phyloP scores from a whole-genome alignment of 495 filamentous ascomycete genomes.

The Cercophora samala region DNA sequence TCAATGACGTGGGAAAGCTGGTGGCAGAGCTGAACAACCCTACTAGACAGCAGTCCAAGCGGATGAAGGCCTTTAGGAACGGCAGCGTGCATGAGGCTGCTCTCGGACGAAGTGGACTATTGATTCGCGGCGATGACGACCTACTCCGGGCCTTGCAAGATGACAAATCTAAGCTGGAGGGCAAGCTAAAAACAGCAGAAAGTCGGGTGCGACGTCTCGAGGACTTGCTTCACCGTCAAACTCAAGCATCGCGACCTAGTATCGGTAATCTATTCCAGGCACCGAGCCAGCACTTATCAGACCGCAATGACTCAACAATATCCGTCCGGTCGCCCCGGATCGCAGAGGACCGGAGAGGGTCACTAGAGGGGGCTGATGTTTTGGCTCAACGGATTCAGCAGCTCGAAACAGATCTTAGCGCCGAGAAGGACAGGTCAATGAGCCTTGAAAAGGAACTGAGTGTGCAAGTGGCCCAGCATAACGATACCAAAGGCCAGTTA shows the following conservation, averaged over 20 bases:
- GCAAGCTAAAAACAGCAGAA: slow-evolving; percentile 79
- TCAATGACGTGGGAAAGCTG: slow-evolving; percentile 55
- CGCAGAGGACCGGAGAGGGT: slow-evolving; percentile 38
- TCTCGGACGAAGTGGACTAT: slow-evolving; percentile 72
- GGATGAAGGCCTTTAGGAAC: slow-evolving; percentile 90
- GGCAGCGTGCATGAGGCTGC: slow-evolving; percentile 87
- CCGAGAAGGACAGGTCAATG: slow-evolving; percentile 51
- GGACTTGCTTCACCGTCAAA: slow-evolving; percentile 86
- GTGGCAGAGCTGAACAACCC: slow-evolving; percentile 65
- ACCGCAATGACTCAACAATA: slow-evolving; percentile 41
- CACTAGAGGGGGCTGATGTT: slow-evolving; percentile 38
- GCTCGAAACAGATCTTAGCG: slow-evolving; percentile 73
- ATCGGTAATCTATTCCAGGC: slow-evolving; percentile 62
- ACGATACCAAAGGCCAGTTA: slow-evolving; percentile 64
- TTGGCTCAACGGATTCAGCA: slow-evolving; percentile 60
- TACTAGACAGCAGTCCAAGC: slow-evolving; percentile 68
- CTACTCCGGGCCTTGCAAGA: slow-evolving; percentile 63
- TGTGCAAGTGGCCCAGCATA: slow-evolving; percentile 54
- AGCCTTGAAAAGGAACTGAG: slow-evolving; percentile 61
- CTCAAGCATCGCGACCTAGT: slow-evolving; percentile 64
- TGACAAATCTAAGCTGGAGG: slow-evolving; percentile 76
- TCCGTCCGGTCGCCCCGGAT: slow-evolving; percentile 39
- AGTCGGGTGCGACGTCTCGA: slow-evolving; percentile 89
- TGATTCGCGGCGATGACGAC: slow-evolving; percentile 80
- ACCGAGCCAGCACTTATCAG: slow-evolving; percentile 36